Evolutionary conservation across 2,329 filamentous ascomycete species (phyloP), one percentile per base, ranked within the genome.

Genomic region (Penicillium sclerotiorum): DNA sequence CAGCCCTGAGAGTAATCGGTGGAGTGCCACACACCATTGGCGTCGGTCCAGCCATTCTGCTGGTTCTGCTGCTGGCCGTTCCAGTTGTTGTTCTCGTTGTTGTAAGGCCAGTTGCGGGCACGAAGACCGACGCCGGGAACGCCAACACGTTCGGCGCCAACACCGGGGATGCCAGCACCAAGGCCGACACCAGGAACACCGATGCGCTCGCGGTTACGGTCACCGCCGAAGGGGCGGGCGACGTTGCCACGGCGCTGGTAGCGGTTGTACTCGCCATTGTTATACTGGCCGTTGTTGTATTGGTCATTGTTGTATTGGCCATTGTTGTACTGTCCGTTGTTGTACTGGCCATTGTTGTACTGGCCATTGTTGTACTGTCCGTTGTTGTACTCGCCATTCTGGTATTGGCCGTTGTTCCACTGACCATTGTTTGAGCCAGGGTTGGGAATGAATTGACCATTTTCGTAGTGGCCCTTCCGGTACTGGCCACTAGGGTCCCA

Each of bases 401-500:
- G 52, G 20, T 54, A 44, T 11, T 49, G 49, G 20, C 49, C 52
- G 12, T 52, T 52, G 49, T 51, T 54, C 42, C 53, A 49, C 23
- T 52, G 50, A 15, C 45, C 46, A 30, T 55, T 45, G 42, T 40
- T 45, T 8, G 52, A 46, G 41, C 55, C 55, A 15, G 56, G 36
- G 43, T 60, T 55, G 9, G 53, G 32, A 35, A 60, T 38, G 8
- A 60, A 60, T 21, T 56, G 32, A 6, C 59, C 59, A 7, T 57
- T 50, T 20, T 46, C 52, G 28, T 59, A 61, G 13, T 60, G 50
- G 4, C 57, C 55, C 35, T 58, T 60, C 22, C 50, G 51, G 45
- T 61, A 60, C 22, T 60, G 53, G 13, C 57, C 59, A 44, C 45
- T 56, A 2, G 57, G 57, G 7, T 61, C 57, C 57, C 57, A 60